These are phyloP conservation scores for Colletotrichum neosansevieriae DNA, from an alignment of 2,329 filamentous ascomycete genomes.

Conservation along the genomic window DNA sequence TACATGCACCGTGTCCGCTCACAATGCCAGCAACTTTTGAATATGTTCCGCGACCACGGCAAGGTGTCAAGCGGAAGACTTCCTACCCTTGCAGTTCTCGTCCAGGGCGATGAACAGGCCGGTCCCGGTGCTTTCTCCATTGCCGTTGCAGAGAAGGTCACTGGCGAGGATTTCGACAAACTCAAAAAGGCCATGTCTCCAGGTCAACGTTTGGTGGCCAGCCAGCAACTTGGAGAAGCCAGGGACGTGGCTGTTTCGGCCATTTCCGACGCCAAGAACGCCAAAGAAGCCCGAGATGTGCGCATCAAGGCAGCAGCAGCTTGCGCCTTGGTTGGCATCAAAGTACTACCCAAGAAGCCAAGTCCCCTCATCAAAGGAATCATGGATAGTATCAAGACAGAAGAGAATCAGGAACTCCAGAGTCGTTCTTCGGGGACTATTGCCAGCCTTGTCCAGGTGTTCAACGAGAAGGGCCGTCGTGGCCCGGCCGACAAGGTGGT, in stretches of 20 bases:
- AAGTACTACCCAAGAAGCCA: conserved; percentile 90
- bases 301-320: conserved; percentile 89
- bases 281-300: conserved; percentile 86
- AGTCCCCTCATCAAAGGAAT: conserved; percentile 93
- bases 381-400: conserved; percentile 98
- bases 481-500: conserved; percentile 96
- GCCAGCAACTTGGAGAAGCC: conserved; percentile 82
- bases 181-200: conserved; percentile 91
- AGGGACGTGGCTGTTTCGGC: conserved; percentile 76
- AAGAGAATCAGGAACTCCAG: conserved; percentile 92
- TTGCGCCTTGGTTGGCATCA: conserved; percentile 89
- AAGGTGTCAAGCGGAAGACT: conserved; percentile 82
- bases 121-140: conserved; percentile 94
- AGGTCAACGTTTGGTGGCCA: conserved; percentile 86
- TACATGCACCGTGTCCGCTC: conserved; percentile 90
- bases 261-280: conserved; percentile 81
- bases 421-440: conserved; percentile 87
- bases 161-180: conserved; percentile 86
- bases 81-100: conserved; percentile 86
- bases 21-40: conserved; percentile 90
- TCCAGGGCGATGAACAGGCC: conserved; percentile 92
- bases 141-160: conserved; percentile 86
- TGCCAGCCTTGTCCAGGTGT: conserved; percentile 85
- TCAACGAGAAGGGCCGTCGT: conserved; percentile 82
- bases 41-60: conserved; percentile 91